A percentile compares a stretch with the other conserved stretches of the same genome.
These are phyloP conservation scores for Leishmania mexicana DNA, from an alignment of 208 protist species.

Conservation along the genomic window DNA sequence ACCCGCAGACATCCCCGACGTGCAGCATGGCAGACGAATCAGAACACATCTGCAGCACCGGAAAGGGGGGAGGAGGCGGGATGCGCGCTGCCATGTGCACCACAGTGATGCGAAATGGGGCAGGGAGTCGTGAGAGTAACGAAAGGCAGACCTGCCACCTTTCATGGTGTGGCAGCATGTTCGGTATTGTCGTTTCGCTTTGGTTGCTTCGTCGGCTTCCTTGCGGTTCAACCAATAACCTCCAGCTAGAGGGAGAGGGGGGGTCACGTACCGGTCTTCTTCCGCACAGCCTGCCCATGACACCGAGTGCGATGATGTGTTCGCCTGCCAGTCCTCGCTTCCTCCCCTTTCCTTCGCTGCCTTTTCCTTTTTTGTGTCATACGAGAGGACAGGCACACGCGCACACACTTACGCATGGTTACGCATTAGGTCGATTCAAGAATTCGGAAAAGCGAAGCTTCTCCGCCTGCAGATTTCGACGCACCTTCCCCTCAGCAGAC, in stretches of 20 bases:
- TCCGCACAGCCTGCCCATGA: not conserved
- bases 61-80: not conserved
- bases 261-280: not conserved
- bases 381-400: not conserved
- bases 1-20: not conserved
- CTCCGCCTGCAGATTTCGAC: slow-evolving; percentile 22
- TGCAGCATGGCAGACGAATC: not conserved
- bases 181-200: not conserved
- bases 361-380: not conserved
- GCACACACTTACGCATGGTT: not conserved
- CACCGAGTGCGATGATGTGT: not conserved
- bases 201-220: not conserved
- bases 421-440: slow-evolving; percentile 11
- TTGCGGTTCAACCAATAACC: not conserved
- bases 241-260: not conserved
- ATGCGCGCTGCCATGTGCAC: not conserved
- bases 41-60: not conserved
- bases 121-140: not conserved
- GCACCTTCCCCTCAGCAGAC: not conserved
- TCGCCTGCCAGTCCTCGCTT: not conserved
- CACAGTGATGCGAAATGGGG: not conserved
- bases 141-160: not conserved
- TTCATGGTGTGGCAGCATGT: not conserved
- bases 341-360: not conserved
- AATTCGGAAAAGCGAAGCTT: slow-evolving; percentile 27